Base-by-base conservation (phyloP, 73 alveolate species). In the Paramecium sonneborni region DNA sequence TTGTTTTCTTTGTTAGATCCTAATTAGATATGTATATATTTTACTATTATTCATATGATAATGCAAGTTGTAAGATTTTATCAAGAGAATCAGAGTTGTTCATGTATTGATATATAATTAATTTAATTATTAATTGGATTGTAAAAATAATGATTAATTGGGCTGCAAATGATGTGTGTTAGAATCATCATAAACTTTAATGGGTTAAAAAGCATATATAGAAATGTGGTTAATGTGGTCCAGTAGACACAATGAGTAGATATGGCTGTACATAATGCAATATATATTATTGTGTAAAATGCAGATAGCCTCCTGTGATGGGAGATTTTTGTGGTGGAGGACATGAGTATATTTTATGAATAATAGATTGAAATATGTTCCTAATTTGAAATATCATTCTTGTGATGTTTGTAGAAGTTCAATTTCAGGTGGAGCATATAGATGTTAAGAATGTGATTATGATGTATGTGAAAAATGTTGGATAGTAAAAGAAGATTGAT, bases 401-500 rank as follows among this genome's bases (percentile, higher is more conserved):
- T 72, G 86, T 38, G 86, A 72, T 72, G 86, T 72, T 5, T 72
- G 86, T 37, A 72, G 86, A 38, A 8, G 34, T 5, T 72, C 86
- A 3, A 72, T 72, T 12, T 5, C 9, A 41, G 86, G 86, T 12
- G 86, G 86, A 34, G 86, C 86, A 28, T 41, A 72, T 72, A 72
- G 86, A 72, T 72, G 86, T 18, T 37, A 72, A 38, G 38, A 72
- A 37, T 72, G 86, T 37, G 86, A 72, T 72, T 72, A 72, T 37
- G 86, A 72, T 72, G 86, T 72, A 28, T 72, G 86, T 41, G 86
- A 72, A 35, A 72, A 30, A 10, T 72, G 86, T 72, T 72, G 86
- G 86, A 72, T 72, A 20, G 57, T 72, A 28, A 72, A 72, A 41
- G 86, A 72, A 72, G 86, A 72, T 38, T 72, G 86, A 72, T 38